phyloP scores from a whole-genome alignment of 345 rosid species.

The Crucihimalaya himalaica region DNA sequence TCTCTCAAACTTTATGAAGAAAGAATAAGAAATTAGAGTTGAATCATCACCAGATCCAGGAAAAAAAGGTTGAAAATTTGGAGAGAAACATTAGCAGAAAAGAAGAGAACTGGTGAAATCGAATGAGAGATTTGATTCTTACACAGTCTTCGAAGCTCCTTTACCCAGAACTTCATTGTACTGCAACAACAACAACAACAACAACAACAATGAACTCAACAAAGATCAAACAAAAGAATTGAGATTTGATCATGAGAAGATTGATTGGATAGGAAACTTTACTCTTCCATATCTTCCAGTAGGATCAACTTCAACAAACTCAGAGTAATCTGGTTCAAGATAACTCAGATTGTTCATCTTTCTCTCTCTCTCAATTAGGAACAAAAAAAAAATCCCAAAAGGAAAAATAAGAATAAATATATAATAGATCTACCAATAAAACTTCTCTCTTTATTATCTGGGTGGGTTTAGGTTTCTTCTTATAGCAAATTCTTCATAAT shows the following conservation, averaged over 20 bases:
- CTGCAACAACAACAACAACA: constrained; percentile 50
- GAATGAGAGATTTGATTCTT: constrained; percentile 36
- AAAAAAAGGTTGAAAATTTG: background rate
- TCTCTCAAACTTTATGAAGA: constrained; percentile 23
- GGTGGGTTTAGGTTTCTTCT: constrained; percentile 31
- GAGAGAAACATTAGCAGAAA: background rate
- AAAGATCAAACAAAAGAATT: constrained; percentile 9
- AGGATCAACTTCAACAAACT: constrained; percentile 98
- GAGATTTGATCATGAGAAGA: constrained; percentile 23
- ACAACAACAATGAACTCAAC: constrained; percentile 7
- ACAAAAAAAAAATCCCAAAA: background rate
- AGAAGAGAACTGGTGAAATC: background rate
- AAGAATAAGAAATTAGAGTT: background rate
- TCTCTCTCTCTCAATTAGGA: constrained; percentile 25
- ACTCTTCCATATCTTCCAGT: constrained; percentile 99
- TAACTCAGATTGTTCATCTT: constrained; percentile 69
- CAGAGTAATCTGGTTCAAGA: constrained; percentile 63
- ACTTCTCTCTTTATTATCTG: background rate
- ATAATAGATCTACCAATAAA: constrained; percentile 33
- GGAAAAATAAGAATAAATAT: background rate
- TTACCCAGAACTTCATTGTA: constrained; percentile 92
- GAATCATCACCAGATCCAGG: constrained; percentile 35
- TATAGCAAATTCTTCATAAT: constrained; percentile 20
- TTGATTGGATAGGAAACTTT: constrained; percentile 24
- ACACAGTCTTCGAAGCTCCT: constrained; percentile 99